Percentiles rank a stretch among this genome's conserved stretches.
Conservation (phyloP, 352 stramenopile genomes). For the Pythium aphanidermatum region DNA sequence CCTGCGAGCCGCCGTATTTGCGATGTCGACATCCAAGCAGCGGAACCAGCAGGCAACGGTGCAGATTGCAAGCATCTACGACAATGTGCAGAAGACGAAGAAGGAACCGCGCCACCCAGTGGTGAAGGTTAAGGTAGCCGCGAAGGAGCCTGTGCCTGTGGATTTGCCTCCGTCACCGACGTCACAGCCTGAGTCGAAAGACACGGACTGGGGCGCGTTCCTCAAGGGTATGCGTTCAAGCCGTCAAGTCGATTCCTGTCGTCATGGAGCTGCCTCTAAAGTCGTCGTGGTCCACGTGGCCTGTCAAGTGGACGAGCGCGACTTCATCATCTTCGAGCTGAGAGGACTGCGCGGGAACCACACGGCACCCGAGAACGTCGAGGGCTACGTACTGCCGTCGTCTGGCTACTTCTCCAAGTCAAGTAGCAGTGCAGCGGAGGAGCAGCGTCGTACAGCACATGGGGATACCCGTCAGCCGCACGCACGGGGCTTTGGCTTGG, state of each 20-base stretch:
- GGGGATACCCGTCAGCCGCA: background rate
- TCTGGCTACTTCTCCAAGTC: conserved; percentile 17
- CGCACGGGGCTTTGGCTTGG: background rate
- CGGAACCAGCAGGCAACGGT: conserved; percentile 28
- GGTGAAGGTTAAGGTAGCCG: conserved; percentile 1
- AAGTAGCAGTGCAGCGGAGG: too few species aligned
- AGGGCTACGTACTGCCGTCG: conserved; percentile 37
- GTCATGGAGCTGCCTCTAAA: background rate
- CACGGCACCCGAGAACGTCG: conserved; percentile 30
- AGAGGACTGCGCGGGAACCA: conserved; percentile 18
- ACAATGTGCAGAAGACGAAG: conserved; percentile 20
- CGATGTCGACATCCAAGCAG: conserved; percentile 55
- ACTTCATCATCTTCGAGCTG: conserved; percentile 29
- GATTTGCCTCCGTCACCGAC: background rate
- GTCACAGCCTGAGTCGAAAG: background rate
- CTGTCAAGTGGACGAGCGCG: conserved; percentile 31
- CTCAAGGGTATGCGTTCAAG: conserved; percentile 18
- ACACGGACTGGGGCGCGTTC: conserved; percentile 22
- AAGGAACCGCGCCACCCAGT: conserved; percentile 1
- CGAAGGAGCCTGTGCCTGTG: background rate
- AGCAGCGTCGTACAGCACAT: too few species aligned
- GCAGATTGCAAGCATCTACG: conserved; percentile 41
- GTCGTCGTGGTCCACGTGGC: conserved; percentile 26
- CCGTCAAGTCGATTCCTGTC: background rate
- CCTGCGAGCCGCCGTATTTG: conserved; percentile 49